A percentile compares a stretch with the other conserved stretches of the same genome.
phyloP scores from a whole-genome alignment of 1,284 basidiomycete species.

The Ganoderma multipileum region DNA sequence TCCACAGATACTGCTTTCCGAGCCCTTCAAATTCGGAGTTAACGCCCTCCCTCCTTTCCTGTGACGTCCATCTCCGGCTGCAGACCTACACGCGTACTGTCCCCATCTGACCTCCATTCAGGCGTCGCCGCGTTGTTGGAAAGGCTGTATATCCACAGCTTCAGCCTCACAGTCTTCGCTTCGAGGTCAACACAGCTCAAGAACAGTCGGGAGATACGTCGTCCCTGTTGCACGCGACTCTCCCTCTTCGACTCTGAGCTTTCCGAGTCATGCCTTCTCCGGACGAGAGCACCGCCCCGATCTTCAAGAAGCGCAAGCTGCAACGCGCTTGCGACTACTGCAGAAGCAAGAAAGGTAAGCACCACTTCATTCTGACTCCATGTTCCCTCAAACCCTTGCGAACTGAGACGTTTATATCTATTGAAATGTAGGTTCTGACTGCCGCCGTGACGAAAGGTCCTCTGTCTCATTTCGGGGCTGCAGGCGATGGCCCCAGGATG shows the following conservation, averaged over 20 bases:
- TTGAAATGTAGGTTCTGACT: conserved; percentile 30
- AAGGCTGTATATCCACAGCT: no score
- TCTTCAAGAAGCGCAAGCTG: conserved; percentile 68
- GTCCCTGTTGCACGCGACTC: background rate
- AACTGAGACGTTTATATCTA: conserved; percentile 20
- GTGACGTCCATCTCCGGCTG: no score
- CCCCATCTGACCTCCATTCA: no score
- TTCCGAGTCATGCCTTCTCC: conserved; percentile 11
- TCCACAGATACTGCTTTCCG: no score
- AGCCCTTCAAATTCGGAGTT: no score
- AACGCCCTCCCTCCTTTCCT: no score
- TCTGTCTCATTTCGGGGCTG: rapidly evolving
- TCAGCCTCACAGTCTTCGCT: no score
- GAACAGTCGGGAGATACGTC: background rate
- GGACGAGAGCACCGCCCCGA: conserved; percentile 38
- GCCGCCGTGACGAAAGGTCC: background rate
- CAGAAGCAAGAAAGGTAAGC: conserved; percentile 75
- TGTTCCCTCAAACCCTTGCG: background rate
- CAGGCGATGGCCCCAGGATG: conserved; percentile 49
- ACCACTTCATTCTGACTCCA: no score
- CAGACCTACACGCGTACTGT: no score
- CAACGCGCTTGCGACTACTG: conserved; percentile 81
- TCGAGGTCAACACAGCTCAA: no score
- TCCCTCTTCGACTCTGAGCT: background rate
- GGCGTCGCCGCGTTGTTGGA: no score